These are phyloP conservation scores for Lodderomyces orthopsilosis DNA, from an alignment of 1,139 yeast species.

Conservation along the genomic window DNA sequence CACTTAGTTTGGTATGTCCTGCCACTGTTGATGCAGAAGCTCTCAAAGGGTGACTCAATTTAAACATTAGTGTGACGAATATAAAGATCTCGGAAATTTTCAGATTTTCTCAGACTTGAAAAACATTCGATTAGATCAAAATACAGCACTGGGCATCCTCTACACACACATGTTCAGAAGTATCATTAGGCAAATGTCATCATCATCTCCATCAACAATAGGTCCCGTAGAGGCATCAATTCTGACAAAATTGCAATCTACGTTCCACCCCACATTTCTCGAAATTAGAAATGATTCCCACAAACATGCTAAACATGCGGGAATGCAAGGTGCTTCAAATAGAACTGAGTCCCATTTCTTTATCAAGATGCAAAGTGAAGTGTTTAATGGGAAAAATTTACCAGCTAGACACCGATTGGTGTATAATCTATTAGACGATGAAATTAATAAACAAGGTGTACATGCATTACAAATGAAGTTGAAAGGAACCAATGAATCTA, in stretches of 20 bases:
- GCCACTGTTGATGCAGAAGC: not conserved
- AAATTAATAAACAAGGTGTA: conserved; percentile 65
- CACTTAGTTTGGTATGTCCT: not conserved
- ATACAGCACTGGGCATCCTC: no score
- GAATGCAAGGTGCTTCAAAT: conserved; percentile 72
- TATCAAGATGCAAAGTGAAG: conserved; percentile 66
- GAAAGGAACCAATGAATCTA: conserved; percentile 66
- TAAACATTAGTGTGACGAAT: not conserved
- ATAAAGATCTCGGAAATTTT: not conserved
- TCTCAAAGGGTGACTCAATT: not conserved
- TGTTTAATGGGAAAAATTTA: conserved; percentile 62
- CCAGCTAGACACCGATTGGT: conserved; percentile 81
- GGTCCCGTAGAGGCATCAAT: conserved; percentile 18
- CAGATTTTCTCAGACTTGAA: not conserved
- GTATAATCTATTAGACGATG: conserved; percentile 68
- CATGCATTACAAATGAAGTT: conserved; percentile 90
- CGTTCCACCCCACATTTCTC: conserved; percentile 51
- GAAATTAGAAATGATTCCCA: conserved; percentile 77
- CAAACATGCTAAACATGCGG: conserved; percentile 87
- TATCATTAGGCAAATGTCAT: conserved; percentile 12
- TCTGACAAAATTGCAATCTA: conserved; percentile 37
- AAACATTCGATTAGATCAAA: not conserved
- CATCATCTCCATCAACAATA: conserved; percentile 12
- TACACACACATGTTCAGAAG: conserved; percentile 11
- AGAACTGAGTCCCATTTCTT: conserved; percentile 83